Conservation (phyloP, 257 asterid species). For the Scutellaria baicalensis region DNA sequence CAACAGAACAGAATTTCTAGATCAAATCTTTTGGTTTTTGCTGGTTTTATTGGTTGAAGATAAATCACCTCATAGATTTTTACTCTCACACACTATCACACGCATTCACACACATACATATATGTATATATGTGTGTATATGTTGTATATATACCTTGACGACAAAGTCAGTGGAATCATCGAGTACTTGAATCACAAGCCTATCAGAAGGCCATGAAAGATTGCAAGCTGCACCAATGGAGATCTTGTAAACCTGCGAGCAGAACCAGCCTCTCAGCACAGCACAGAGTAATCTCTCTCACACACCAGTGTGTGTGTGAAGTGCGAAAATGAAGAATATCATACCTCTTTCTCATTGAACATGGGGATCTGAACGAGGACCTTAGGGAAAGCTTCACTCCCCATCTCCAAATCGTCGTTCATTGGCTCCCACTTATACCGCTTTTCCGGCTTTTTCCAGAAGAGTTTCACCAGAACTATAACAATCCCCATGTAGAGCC, state of each 20-base stretch:
- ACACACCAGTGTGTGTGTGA: not conserved
- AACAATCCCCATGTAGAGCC: slow-evolving; percentile 82
- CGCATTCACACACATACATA: not conserved
- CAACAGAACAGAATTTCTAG: slow-evolving; percentile 13
- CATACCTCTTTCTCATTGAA: slow-evolving; percentile 80
- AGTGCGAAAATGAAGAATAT: not conserved
- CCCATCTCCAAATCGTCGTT: slow-evolving; percentile 62
- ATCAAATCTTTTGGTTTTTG: not conserved
- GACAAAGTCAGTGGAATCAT: slow-evolving; percentile 66
- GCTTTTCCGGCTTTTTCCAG: slow-evolving; percentile 66
- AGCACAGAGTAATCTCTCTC: not conserved
- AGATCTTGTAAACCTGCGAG: slow-evolving; percentile 79
- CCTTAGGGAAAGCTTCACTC: slow-evolving; percentile 44
- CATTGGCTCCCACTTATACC: slow-evolving; percentile 70
- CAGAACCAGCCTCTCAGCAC: not conserved
- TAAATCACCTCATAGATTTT: not conserved
- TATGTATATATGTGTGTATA: not conserved
- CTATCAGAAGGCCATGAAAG: slow-evolving; percentile 94
- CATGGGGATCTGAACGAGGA: slow-evolving; percentile 96
- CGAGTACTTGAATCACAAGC: slow-evolving; percentile 84
- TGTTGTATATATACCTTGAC: slow-evolving; percentile 46
- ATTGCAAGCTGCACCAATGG: slow-evolving; percentile 95
- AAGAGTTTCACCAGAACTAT: slow-evolving; percentile 62
- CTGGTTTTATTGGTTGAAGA: not conserved
- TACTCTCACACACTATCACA: not conserved